Evolutionary conservation across 495 filamentous ascomycete species (phyloP), one percentile per base, ranked within the genome.

Genomic region (Penicillium canariense): DNA sequence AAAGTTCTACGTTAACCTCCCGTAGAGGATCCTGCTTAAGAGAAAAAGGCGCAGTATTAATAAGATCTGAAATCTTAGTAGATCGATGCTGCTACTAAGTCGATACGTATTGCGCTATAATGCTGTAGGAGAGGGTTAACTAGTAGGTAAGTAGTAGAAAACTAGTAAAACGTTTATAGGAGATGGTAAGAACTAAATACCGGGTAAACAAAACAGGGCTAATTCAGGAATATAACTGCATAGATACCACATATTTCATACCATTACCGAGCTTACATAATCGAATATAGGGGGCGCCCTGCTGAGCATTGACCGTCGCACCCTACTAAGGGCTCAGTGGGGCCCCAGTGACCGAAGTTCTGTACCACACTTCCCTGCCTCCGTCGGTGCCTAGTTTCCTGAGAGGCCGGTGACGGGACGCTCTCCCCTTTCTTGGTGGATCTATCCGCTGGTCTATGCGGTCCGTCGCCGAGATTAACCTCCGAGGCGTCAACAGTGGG

Each of bases 391-490:
- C 11, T 18, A 40, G 14, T 30, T 15, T 23, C 39, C 28, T 45
- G 27, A 27, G 27, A 28, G 23, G 22, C 51, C 31, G 31, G 18
- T 14, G 32, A 52, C n/a, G n/a, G n/a, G n/a, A n/a, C n/a, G n/a
- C 15, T 23, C 25, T 11, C 31, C 23, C 36, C 42, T 45, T 40
- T 25, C 38, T 38, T 30, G 27, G 52, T 53, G 44, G 35, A 58
- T 23, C 30, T 42, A 3, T 35, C 44, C 35, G 18, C 11, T 45
- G 50, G 51, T 15, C 56, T 25, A 31, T 43, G 55, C 50, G 50
- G 53, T 50, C 50, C 44, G 35, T 32, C 56, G 31, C 20, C 38
- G 20, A 43, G 34, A 39, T 23, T 39, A 54, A 39, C 43, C 51
- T 48, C 51, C 52, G 52, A 54, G 15, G 11, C 20, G 15, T 44